These are phyloP conservation scores for Trametes coccinea DNA, from an alignment of 768 basidiomycete genomes.

Conservation along the genomic window DNA sequence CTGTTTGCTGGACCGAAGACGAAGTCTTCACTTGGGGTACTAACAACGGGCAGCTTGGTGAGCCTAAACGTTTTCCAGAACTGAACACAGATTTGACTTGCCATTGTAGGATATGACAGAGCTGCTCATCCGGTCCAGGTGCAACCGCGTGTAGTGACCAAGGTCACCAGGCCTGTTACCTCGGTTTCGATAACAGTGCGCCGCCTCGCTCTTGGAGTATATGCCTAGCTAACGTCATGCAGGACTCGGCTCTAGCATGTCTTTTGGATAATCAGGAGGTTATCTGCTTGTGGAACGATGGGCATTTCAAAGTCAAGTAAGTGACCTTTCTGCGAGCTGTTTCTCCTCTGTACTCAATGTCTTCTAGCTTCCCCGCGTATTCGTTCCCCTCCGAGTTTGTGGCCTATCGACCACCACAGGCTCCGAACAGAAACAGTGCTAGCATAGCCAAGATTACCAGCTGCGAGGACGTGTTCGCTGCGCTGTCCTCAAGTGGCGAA, in stretches of 20 bases:
- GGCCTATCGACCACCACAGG: conserved; percentile 82
- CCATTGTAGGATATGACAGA: conserved; percentile 71
- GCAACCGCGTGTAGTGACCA: conserved; percentile 78
- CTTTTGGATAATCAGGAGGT: conserved; percentile 81
- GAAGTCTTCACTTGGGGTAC: conserved; percentile 90
- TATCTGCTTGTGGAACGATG: conserved; percentile 77
- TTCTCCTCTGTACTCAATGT: background rate
- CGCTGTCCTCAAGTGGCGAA: conserved; percentile 85
- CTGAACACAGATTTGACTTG: background rate
- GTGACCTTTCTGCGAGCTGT: conserved; percentile 20
- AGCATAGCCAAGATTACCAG: conserved; percentile 78
- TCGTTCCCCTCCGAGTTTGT: conserved; percentile 74
- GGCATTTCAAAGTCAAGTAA: conserved; percentile 72
- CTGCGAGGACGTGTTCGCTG: conserved; percentile 80
- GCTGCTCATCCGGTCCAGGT: conserved; percentile 72
- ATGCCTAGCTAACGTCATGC: conserved; percentile 5
- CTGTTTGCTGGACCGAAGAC: conserved; percentile 80
- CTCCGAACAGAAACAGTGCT: conserved; percentile 62
- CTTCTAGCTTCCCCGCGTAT: conserved; percentile 72
- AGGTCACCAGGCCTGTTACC: conserved; percentile 67
- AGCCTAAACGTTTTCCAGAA: conserved; percentile 5
- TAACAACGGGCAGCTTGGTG: conserved; percentile 89
- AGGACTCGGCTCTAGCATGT: conserved; percentile 85
- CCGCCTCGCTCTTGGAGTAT: background rate
- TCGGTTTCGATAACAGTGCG: conserved; percentile 72